Evolutionary conservation across 441 rosid genomes (phyloP).

Genomic region (Mallotus repandus): DNA sequence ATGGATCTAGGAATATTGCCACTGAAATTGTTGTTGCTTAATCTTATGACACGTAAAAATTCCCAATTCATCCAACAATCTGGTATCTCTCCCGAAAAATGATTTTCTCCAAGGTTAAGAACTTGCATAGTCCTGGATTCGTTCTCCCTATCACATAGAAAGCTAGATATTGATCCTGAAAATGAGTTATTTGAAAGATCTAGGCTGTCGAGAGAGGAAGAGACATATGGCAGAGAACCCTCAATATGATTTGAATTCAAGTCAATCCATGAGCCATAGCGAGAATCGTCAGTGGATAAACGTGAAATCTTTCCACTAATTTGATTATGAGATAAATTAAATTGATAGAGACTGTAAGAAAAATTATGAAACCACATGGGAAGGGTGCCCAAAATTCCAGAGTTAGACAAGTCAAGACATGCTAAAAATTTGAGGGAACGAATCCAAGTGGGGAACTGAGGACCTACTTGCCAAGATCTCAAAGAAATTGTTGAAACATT

Average conservation of each 20-base stretch:
- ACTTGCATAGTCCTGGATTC: fast-evolving
- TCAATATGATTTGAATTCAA: slow-evolving; percentile 1
- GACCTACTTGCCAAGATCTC: slow-evolving; percentile 13
- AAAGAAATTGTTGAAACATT: not conserved
- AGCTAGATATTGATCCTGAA: not conserved
- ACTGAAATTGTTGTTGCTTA: not conserved
- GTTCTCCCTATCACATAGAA: not conserved
- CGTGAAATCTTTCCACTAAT: not conserved
- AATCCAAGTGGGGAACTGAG: slow-evolving; percentile 17
- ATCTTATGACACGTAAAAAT: not conserved
- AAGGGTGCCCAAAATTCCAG: not conserved
- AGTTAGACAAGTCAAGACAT: not conserved
- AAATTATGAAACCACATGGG: not conserved
- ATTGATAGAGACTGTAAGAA: not conserved
- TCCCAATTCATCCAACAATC: not conserved
- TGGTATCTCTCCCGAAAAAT: slow-evolving; percentile 3
- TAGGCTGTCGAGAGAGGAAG: not conserved
- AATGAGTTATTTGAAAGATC: slow-evolving; percentile 12
- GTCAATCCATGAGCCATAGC: not conserved
- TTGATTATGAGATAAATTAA: not conserved
- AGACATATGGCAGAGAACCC: slow-evolving; percentile 6
- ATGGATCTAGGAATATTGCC: not conserved
- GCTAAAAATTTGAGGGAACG: not conserved
- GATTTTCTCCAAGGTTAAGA: slow-evolving; percentile 21
- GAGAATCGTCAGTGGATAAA: not conserved